Conservation (phyloP, 1,139 yeast genomes). For the Blastobotrys capitulatus region DNA sequence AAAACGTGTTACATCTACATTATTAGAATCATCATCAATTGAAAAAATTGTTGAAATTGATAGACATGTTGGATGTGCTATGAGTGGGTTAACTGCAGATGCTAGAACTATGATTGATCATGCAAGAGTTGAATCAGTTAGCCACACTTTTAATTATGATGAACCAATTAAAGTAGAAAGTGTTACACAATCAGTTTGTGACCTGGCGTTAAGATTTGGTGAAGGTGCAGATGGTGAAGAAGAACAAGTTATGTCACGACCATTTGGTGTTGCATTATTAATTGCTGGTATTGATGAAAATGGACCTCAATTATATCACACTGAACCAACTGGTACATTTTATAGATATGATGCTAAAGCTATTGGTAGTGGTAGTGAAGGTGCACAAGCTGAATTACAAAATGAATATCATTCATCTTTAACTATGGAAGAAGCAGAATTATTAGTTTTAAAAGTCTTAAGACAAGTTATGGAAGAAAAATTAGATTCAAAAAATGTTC, state of each 20-base stretch:
- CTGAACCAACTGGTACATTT: conserved; percentile 99
- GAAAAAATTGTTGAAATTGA: conserved; percentile 97
- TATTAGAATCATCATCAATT: conserved; percentile 86
- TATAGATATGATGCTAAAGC: conserved; percentile 98
- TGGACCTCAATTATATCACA: conserved; percentile 93
- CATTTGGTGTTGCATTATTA: conserved; percentile 95
- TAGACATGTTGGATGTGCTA: conserved; percentile 93
- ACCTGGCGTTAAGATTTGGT: conserved; percentile 93
- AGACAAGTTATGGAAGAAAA: conserved; percentile 99
- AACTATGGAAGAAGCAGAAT: conserved; percentile 92
- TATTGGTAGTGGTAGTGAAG: conserved; percentile 97
- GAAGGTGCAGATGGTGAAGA: conserved; percentile 99
- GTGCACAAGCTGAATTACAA: conserved; percentile 97
- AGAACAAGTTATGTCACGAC: conserved; percentile 95
- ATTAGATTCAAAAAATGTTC: conserved; percentile 92
- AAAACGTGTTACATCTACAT: conserved; percentile 89
- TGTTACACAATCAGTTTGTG: conserved; percentile 94
- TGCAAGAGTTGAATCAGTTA: conserved; percentile 83
- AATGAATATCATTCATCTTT: conserved; percentile 93
- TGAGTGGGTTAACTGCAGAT: conserved; percentile 98
- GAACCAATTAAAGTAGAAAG: conserved; percentile 92
- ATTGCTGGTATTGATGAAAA: conserved; percentile 95
- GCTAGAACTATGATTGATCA: conserved; percentile 99
- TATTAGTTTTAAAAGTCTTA: conserved; percentile 78
- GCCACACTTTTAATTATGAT: conserved; percentile 85